Evolutionary conservation across 179 eudicot genomes (phyloP).

Genomic region (Pouteria campechiana): DNA sequence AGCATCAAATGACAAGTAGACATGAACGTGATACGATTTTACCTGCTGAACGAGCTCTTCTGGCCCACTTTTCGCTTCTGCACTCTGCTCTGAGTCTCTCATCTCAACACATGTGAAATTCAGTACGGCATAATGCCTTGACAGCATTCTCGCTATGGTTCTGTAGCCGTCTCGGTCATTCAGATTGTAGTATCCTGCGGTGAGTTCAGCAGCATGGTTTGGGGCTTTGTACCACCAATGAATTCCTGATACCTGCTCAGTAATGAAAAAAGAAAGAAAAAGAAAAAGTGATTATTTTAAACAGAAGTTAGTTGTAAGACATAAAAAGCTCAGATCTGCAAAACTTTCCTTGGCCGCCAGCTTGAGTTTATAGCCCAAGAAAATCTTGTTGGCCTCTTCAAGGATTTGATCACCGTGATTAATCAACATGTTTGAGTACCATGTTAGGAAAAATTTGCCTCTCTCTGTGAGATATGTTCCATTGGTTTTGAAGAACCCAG

Average conservation of each 20-base stretch:
- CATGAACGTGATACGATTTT: neutral
- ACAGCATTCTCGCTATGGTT: constrained; percentile 72
- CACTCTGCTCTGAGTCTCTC: constrained; percentile 53
- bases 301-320: too few species aligned
- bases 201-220: constrained; percentile 77
- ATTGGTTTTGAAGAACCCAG: constrained; percentile 44
- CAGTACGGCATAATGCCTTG: constrained; percentile 48
- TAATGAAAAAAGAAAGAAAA: neutral
- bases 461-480: constrained; percentile 49
- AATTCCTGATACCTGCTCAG: constrained; percentile 59
- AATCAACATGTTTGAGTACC: constrained; percentile 73
- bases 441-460: constrained; percentile 76
- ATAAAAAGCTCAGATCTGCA: too few species aligned
- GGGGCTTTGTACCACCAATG: constrained; percentile 82
- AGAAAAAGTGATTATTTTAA: too few species aligned
- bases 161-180: constrained; percentile 64
- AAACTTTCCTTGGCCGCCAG: constrained; percentile 52
- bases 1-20: neutral
- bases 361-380: constrained; percentile 56
- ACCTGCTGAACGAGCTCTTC: constrained; percentile 75
- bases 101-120: constrained; percentile 79
- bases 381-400: constrained; percentile 70
- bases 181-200: constrained; percentile 75
- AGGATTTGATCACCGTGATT: constrained; percentile 78
- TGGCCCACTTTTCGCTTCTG: constrained; percentile 52